Conservation (phyloP, 1,139 yeast species). For the Candida tunisiensis region DNA sequence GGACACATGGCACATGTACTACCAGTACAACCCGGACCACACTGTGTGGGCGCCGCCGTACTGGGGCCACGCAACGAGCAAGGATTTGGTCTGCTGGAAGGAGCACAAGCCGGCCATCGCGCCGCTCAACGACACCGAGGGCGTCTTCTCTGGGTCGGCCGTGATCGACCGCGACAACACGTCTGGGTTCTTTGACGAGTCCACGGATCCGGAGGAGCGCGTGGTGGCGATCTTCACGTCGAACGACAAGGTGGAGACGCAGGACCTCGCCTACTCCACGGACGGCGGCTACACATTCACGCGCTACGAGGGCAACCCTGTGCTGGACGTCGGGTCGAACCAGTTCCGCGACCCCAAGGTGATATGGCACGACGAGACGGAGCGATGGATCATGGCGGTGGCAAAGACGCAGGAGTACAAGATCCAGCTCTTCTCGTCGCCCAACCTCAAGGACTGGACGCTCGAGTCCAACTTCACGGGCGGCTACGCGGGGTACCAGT, state of each 20-base stretch:
- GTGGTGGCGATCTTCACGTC: slow-evolving; percentile 23
- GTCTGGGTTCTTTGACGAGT: slow-evolving; percentile 18
- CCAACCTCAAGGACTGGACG: slow-evolving; percentile 17
- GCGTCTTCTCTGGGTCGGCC: slow-evolving; percentile 21
- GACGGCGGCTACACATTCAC: slow-evolving; percentile 23
- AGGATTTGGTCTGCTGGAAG: slow-evolving; percentile 19
- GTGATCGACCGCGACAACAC: slow-evolving; percentile 22
- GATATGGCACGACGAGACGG: slow-evolving; percentile 19
- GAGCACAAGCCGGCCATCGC: slow-evolving; percentile 16
- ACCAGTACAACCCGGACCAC: slow-evolving; percentile 19
- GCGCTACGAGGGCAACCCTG: slow-evolving; percentile 18
- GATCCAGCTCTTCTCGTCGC: slow-evolving; percentile 18
- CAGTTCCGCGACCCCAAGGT: slow-evolving; percentile 27
- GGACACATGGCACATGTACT: slow-evolving; percentile 16
- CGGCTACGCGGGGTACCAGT: slow-evolving; percentile 22
- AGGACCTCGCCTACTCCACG: slow-evolving; percentile 18
- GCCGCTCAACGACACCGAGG: slow-evolving; percentile 13
- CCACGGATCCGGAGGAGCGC: slow-evolving; percentile 15
- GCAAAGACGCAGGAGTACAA: slow-evolving; percentile 20
- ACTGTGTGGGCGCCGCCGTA: slow-evolving; percentile 16
- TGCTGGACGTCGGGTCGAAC: slow-evolving; percentile 15
- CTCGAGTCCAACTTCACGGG: slow-evolving; percentile 16
- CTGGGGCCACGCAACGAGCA: slow-evolving; percentile 24
- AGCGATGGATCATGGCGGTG: slow-evolving; percentile 22
- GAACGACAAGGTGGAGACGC: slow-evolving; percentile 14